phyloP scores from a whole-genome alignment of 768 basidiomycete genomes.

The Kwoniella pini region DNA sequence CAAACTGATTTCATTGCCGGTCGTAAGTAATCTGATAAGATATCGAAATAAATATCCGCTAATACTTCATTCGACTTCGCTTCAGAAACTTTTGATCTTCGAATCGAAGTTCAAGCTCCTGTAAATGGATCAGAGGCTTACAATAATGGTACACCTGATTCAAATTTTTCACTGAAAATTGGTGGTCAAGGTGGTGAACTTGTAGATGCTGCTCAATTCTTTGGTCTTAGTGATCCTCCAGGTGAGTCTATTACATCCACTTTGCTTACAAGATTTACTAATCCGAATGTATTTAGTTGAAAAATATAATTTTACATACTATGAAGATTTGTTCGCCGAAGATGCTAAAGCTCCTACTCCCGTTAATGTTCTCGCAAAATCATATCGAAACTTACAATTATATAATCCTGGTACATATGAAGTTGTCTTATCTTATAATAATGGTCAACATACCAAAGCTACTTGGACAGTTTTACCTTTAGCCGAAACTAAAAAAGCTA shows the following conservation, averaged over 20 bases:
- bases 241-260: constrained; percentile 18
- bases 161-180: constrained; percentile 50
- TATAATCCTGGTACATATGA: constrained; percentile 53
- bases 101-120: constrained; percentile 54
- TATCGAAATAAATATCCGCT: neutral
- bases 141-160: constrained; percentile 51
- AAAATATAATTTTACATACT: constrained; percentile 52
- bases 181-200: constrained; percentile 41
- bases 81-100: constrained; percentile 34
- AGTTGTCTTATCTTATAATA: constrained; percentile 51
- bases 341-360: constrained; percentile 43
- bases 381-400: constrained; percentile 53
- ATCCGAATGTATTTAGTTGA: constrained; percentile 11
- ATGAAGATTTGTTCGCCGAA: constrained; percentile 52
- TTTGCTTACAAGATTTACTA: no score
- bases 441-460: constrained; percentile 49
- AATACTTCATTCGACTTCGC: neutral
- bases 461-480: constrained; percentile 51
- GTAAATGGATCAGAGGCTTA: constrained; percentile 55
- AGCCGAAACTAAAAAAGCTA: constrained; percentile 46
- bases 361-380: constrained; percentile 55
- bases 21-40: constrained; percentile 20
- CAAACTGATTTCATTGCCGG: constrained; percentile 50
- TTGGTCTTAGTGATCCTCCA: constrained; percentile 36
- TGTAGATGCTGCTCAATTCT: constrained; percentile 46